Evolutionary conservation across 2,329 filamentous ascomycete species (phyloP).

Genomic region (Calonectria leucothoes): DNA sequence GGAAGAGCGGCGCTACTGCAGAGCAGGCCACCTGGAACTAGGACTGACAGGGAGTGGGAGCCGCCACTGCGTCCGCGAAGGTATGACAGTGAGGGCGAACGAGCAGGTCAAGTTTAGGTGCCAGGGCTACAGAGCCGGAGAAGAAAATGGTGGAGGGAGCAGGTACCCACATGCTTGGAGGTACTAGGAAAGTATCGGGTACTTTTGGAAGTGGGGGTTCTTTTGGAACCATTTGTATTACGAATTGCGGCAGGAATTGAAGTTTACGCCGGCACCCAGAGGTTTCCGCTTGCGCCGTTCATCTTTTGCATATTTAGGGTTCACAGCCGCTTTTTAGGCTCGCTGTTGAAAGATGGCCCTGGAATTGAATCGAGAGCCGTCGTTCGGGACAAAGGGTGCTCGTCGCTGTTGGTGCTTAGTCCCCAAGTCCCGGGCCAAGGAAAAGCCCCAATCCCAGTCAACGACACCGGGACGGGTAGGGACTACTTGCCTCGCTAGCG

Average conservation of each 20-base stretch:
- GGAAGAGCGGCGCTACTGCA: not conserved
- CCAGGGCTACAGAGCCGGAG: not conserved
- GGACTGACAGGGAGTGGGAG: conserved; percentile 4
- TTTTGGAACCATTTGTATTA: not conserved
- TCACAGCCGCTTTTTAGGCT: not conserved
- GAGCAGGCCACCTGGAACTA: not conserved
- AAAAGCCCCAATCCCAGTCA: not conserved
- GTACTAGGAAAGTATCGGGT: conserved; percentile 14
- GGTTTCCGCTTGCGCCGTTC: not conserved
- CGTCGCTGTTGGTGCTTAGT: not conserved
- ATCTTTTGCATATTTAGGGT: not conserved
- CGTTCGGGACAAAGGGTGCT: not conserved
- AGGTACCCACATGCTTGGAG: not conserved
- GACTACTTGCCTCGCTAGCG: conserved; percentile 2
- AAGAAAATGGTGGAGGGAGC: not conserved
- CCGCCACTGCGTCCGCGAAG: not conserved
- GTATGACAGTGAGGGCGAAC: not conserved
- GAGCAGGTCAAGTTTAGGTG: conserved; percentile 5
- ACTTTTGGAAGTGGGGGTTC: conserved; percentile 15
- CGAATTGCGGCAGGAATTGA: not conserved
- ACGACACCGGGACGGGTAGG: not conserved
- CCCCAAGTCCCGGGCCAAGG: not conserved
- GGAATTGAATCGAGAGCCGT: not conserved
- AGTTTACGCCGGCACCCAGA: not conserved
- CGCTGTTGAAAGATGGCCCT: not conserved